Base-by-base conservation (phyloP, 208 protist genomes). In the Leishmania arabica region DNA sequence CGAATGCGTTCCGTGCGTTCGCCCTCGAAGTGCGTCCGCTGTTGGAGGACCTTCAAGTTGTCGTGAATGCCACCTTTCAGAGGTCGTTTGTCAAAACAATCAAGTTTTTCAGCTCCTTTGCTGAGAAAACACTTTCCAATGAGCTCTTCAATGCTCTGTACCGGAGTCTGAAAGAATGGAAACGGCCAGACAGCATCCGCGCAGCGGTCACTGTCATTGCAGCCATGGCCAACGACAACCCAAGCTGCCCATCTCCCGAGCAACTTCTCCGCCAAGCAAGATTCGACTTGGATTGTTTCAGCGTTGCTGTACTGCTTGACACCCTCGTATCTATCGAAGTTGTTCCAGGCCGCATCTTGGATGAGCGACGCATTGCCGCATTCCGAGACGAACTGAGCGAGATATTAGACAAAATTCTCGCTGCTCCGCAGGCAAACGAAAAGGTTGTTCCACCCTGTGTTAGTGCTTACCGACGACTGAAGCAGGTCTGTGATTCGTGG, bases 1-100 rank as follows among this genome's bases (percentile, higher is more conserved):
- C 31, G 37, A 91, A 85, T 68, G 90, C 84, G 0, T 91, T 93
- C 76, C 85, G 78, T 51, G 78, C 87, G 4, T 92, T 93, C 70
- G 80, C 83, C 31, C 54, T 85, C 42, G 88, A 90, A 60, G 68
- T 83, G 21, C 75, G 86, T 3, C 83, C 75, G 17, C 60, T 92
- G 0, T 51, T 89, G 11, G 51, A 49, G 11, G 79, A 84, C 56
- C 71, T 82, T 8, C 75, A 85, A 40, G 74, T 91, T 62, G 80
- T 93, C 8, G 80, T 69, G 0, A 88, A 89, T 56, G 31, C 24
- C n/a, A 75, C 84, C 1, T 93, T 93, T 81, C 70, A 85, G 40
- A 66, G 71, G 13, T 72, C 78, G 21, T 90, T 91, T 81, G 24
- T 54, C 31, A 69, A 37, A 0, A 86, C 82, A n/a, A 49, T 90